phyloP scores from a whole-genome alignment of 75 land plant species.

The Pinus taeda region DNA sequence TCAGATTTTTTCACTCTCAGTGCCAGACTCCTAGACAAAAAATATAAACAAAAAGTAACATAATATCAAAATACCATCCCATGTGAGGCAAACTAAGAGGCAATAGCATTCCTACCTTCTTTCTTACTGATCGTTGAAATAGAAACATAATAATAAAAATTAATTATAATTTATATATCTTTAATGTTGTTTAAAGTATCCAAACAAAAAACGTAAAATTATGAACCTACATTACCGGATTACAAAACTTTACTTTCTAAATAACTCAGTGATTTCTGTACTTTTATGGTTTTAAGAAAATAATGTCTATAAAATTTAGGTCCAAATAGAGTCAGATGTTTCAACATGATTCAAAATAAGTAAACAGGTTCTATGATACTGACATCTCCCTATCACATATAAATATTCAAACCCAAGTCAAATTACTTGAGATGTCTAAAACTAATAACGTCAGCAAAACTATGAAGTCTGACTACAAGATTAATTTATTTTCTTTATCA shows the following conservation, averaged over 20 bases:
- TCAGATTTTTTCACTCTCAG: too few relatives aligned
- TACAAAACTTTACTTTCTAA: not conserved
- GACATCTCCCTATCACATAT: not conserved
- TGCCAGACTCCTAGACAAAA: too few relatives aligned
- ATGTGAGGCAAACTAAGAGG: too few relatives aligned
- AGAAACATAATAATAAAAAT: not conserved
- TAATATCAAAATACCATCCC: too few relatives aligned
- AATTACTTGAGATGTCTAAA: not conserved
- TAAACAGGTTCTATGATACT: not conserved
- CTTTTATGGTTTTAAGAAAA: too few relatives aligned
- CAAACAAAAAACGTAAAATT: not conserved
- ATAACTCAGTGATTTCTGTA: not conserved
- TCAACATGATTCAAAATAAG: not conserved
- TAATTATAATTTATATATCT: not conserved
- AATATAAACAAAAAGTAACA: too few relatives aligned
- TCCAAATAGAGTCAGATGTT: not conserved
- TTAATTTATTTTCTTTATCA: not conserved
- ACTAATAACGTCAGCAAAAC: not conserved
- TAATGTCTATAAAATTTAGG: not conserved
- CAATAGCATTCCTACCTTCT: not conserved
- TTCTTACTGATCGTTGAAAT: not conserved
- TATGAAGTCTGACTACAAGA: not conserved
- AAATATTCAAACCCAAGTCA: not conserved
- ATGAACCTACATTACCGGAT: not conserved
- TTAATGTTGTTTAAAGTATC: not conserved